Percentiles rank a stretch among this genome's conserved stretches.
Conservation (phyloP, 2,329 filamentous ascomycete genomes). For the Aspergillus novofumigatus region DNA sequence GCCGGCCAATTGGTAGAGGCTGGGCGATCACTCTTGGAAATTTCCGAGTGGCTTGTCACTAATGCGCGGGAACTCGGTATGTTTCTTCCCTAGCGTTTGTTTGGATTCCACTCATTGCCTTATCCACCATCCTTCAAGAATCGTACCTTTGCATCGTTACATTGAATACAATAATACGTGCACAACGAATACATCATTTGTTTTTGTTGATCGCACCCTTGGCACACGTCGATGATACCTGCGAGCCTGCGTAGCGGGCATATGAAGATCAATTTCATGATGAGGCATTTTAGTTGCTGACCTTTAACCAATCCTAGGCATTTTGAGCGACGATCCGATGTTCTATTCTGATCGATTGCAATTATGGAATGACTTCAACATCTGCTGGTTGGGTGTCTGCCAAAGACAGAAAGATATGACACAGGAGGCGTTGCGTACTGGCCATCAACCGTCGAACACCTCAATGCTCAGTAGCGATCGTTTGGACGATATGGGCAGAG, state of each 20-base stretch:
- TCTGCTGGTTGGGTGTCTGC: conserved; percentile 79
- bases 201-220: background rate
- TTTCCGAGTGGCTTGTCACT: conserved; percentile 63
- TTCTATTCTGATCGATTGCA: conserved; percentile 72
- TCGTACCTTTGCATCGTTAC: background rate
- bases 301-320: conserved; percentile 51
- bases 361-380: conserved; percentile 92
- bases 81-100: conserved; percentile 30
- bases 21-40: conserved; percentile 54
- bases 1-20: conserved; percentile 59
- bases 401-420: conserved; percentile 78
- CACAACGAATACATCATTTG: background rate
- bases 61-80: conserved; percentile 64
- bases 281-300: background rate
- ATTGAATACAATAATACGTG: background rate
- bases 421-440: conserved; percentile 55
- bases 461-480: conserved; percentile 64
- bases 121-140: background rate
- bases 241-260: background rate
- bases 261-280: background rate
- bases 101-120: conserved; percentile 5
- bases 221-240: background rate
- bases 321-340: conserved; percentile 75
- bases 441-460: conserved; percentile 53
- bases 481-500: conserved; percentile 74